Base-by-base conservation (phyloP, 1,139 yeast species). In the Taphrina wiesneri region DNA sequence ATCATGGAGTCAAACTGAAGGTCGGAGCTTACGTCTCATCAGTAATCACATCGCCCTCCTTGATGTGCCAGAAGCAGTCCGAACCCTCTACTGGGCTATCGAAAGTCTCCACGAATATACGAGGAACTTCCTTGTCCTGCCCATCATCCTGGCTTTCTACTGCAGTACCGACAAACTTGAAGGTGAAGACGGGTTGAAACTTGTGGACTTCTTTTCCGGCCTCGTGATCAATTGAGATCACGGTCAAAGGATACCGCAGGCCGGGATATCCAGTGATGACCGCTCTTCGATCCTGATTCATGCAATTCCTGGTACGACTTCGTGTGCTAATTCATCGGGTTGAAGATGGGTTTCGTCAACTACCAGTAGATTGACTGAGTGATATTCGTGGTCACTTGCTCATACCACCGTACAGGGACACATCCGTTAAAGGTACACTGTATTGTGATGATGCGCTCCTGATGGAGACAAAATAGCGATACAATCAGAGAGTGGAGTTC, bases 81-180 rank as follows among this genome's bases (percentile, higher is more conserved):
- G 80, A 79, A 0, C 99, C 99, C 68, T 85, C 88, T 41, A 90
- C 82, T 0, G 97, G 97, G 47, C 87, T 82, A 74, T 92, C 98
- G 74, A 85, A 91, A 2, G 88, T 82, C 17, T 77, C 77, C 66
- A 76, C 75, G 68, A 78, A 77, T 69, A 78, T 80, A 53, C 74
- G 74, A 41, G 70, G 72, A 2, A 76, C 77, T 56, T 70, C 70
- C 21, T 70, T 70, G 39, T 70, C 74, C 60, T 70, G 68, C 30
- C 69, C 70, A 53, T 71, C 73, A 6, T 67, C 73, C 9, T 67
- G 70, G 30, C 65, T 70, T 51, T 70, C 71, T n/a, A 71, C 71
- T 21, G 72, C 74, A 30, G 69, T 70, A 19, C 72, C 88, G 85
- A 87, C 84, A 74, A 86, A 88, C 73, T 83, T 84, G 77, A 86